Base-by-base conservation (phyloP, 2,329 filamentous ascomycete species). In the Aspergillus uvarum region DNA sequence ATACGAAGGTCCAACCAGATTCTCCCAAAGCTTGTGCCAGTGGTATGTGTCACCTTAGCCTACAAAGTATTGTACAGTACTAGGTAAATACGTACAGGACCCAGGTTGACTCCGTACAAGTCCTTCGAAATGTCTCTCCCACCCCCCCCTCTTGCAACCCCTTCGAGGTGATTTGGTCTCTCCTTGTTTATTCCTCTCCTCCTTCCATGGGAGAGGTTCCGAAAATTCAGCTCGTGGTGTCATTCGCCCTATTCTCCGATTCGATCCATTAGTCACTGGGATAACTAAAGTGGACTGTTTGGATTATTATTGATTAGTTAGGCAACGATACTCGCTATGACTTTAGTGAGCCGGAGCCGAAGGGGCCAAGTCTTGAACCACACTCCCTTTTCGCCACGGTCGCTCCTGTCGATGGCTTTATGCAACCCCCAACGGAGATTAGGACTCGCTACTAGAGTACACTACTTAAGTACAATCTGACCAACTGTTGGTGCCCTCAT, bases 1-100 rank as follows among this genome's bases (percentile, higher is more conserved):
- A 55, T 48, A 55, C 53, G 53, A 55, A 35, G 26, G 53, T 35
- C 49, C 52, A 51, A 47, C 44, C 26, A 49, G 54, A 53, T 24
- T 22, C 22, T 35, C 47, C 16, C 54, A 59, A 62, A 62, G 60
- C 60, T 62, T 62, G 58, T 60, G 54, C 58, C 48, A 47, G 35
- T 44, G 32, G 50, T 47, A 55, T 55, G 53, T 55, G 42, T 55
- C 38, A 44, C 44, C 38, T 44, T 44, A 44, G 16, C 38, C 16
- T 44, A 16, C 32, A 35, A 16, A 35, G 32, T 35, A 35, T 16
- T 12, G 32, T 16, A 22, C 22, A 22, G 22, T 22, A 22, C 22
- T 22, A 22, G 22, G 22, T 22, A 3, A 22, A 22, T 22, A 22
- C 22, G 22, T 22, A 22, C 22, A 22, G 22, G 22, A 22, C 22